Evolutionary conservation across 306 rosid species (phyloP).

Genomic region (Medicago ruthenica): DNA sequence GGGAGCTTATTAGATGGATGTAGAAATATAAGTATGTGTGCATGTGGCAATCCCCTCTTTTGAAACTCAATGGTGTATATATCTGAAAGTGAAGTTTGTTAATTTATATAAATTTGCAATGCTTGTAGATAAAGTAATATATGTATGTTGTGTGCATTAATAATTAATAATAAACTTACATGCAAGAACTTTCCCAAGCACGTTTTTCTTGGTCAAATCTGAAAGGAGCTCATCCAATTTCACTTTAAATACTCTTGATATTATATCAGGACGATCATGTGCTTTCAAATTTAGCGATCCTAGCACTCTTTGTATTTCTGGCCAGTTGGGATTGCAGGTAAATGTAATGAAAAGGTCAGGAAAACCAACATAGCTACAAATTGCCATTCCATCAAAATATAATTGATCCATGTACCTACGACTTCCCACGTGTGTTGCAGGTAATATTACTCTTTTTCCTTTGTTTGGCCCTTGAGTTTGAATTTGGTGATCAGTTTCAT

Average conservation of each 20-base stretch:
- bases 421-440: not conserved
- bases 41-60: conserved; percentile 13
- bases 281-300: conserved; percentile 3
- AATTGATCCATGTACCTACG: not conserved
- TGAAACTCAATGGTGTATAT: not conserved
- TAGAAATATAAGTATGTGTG: not conserved
- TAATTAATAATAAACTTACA: not conserved
- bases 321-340: conserved; percentile 16
- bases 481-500: not conserved
- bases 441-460: conserved; percentile 3
- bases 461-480: not conserved
- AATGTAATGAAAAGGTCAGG: conserved; percentile 11
- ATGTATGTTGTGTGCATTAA: not conserved
- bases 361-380: conserved; percentile 18
- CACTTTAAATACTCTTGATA: conserved; percentile 3
- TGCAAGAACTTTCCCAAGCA: conserved; percentile 14
- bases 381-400: conserved; percentile 19
- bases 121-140: not conserved
- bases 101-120: not conserved
- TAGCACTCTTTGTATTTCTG: conserved; percentile 20
- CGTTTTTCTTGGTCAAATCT: conserved; percentile 16
- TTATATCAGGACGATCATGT: conserved; percentile 15
- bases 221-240: conserved; percentile 2
- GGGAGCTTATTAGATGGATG: not conserved
- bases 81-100: conserved; percentile 1